These are phyloP conservation scores for Ganoderma resinaceum DNA, from an alignment of 1,284 basidiomycete species.

Conservation along the genomic window DNA sequence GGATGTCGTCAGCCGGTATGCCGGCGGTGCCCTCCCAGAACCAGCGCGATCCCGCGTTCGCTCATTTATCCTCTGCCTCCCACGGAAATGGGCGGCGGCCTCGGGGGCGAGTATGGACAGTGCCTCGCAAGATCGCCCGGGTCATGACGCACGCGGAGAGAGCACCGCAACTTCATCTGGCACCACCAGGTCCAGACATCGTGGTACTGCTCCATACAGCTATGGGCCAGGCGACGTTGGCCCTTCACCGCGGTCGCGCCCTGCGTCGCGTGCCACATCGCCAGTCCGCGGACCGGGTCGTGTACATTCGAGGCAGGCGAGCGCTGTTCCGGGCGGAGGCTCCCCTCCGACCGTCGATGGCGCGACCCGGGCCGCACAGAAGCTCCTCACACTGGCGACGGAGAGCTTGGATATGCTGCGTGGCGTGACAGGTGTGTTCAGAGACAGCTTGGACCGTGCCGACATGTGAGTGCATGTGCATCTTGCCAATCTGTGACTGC, in stretches of 20 bases:
- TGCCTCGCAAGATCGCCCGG: constrained; percentile 1
- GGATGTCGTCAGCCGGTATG: constrained; percentile 87
- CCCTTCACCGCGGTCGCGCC: constrained; percentile 41
- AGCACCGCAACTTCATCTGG: constrained; percentile 21
- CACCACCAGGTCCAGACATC: constrained; percentile 18
- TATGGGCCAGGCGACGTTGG: constrained; percentile 40
- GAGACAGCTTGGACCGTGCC: constrained; percentile 87
- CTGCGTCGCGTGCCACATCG: constrained; percentile 42
- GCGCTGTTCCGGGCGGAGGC: constrained; percentile 17
- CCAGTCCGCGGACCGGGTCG: constrained; percentile 30
- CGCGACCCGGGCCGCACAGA: constrained; percentile 78
- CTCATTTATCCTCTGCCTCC: constrained; percentile 83
- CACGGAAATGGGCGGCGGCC: constrained; percentile 76
- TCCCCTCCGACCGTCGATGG: constrained; percentile 55
- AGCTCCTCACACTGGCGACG: constrained; percentile 84
- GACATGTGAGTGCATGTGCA: constrained; percentile 76
- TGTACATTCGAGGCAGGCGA: constrained; percentile 39
- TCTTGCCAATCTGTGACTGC: background rate
- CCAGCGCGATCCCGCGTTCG: constrained; percentile 81
- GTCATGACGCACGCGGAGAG: constrained; percentile 25
- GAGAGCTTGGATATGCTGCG: constrained; percentile 93
- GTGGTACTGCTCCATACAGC: constrained; percentile 37
- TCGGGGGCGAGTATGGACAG: constrained; percentile 26
- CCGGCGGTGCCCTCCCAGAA: constrained; percentile 85
- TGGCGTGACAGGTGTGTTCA: constrained; percentile 86